Base-by-base conservation (phyloP, 208 protist species). In the Wallacemonas sp. region DNA sequence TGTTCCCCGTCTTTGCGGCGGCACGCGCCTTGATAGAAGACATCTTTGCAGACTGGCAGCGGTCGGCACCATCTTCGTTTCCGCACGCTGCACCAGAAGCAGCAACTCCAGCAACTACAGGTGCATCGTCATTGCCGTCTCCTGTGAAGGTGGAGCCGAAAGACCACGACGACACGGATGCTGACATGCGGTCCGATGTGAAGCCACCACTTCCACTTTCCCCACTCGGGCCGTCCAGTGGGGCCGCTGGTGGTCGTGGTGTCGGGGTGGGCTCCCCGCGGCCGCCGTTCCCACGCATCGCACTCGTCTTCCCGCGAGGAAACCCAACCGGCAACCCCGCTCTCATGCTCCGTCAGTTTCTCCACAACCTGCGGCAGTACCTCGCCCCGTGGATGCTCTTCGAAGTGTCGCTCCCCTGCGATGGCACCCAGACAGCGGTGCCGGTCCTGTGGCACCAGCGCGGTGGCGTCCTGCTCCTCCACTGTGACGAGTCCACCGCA, bases 391-490 rank as follows among this genome's bases (percentile, higher is more conserved):
- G 77, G 75, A 61, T 67, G 44, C 55, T 85, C 12, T 78, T 80
- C 62, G 68, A 73, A 34, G 52, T 86, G 56, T 23, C 61, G 1
- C 52, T n/a, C 60, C 39, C n/a, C 61, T 30, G 32, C 55, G 38
- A 49, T 55, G 38, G 27, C 70, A 16, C 17, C 24, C 44, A 38
- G 32, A 29, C 46, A 9, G 32, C 62, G 2, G 56, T 71, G 4
- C 64, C 67, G 6, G 63, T 75, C 21, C 69, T 72, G 39, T 89
- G 83, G 87, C 34, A 77, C 16, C 71, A 84, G 62, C 29, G 68
- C 11, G 87, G 87, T 34, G 87, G 87, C 3, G 65, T 90, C 49
- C 55, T 90, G 24, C 73, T 93, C 14, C 61, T 90, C 14, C 78
- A 74, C 46, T 76, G 61, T 21, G 83, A 87, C 24, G 87, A 93